Base-by-base conservation (phyloP, 306 rosid species). In the Begonia fuchsioides region DNA sequence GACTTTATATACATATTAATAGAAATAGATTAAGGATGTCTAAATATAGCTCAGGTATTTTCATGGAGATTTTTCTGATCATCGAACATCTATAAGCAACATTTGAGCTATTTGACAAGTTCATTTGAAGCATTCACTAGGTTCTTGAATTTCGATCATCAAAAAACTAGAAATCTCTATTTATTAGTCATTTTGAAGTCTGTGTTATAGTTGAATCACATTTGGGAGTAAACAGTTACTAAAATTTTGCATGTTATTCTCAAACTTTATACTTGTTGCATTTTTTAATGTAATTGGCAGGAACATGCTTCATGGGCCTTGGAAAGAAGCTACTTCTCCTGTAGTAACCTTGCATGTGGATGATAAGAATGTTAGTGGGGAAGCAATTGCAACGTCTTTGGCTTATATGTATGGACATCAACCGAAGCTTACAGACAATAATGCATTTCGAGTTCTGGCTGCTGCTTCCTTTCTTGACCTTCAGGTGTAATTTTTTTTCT, bases 301-400 rank as follows among this genome's bases (percentile, higher is more conserved):
- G 77, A 90, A 90, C 65, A 90, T 90, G 98, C 95, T 90, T 69
- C 98, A 84, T 20, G 98, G 98, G 54, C 98, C 95, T 43, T 90
- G 98, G 98, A 85, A 85, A 79, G 98, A 90, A 77, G 95, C 98
- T 44, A 47, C 59, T 76, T 90, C 95, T 65, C 87, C 92, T 17
- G 40, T 69, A 56, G 72, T 90, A 52, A 75, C 76, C 58, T 72
- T 90, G 50, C 84, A 51, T 47, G 82, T 81, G 11, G 98, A 90
- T 58, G 98, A 90, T 68, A 85, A 75, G 65, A 90, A 90, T 63
- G 93, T 90, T 32, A 90, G 81, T 51, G 72, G 77, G 1, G 92
- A 90, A 46, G 98, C 98, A 11, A 85, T 90, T 54, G 68, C 94
- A 44, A 79, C 66, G 80, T 85, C 98, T 10, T 75, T 90, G 77